Base-by-base conservation (phyloP, 371 early-diverging fungal species). In the Mucor circinelloides region DNA sequence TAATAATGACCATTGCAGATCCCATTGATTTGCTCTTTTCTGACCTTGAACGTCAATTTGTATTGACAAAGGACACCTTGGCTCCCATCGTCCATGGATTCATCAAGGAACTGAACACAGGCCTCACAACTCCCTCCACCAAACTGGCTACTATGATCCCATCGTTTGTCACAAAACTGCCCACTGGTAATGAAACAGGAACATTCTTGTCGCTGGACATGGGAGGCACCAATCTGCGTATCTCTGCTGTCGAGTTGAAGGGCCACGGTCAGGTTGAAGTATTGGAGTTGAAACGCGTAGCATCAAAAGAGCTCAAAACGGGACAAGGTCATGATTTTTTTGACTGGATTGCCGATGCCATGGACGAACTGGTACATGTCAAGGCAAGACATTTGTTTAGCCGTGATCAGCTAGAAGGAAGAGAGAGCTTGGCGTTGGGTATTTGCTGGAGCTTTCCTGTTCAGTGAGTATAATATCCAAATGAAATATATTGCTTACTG, bases 141-240 rank as follows among this genome's bases (percentile, higher is more conserved):
- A 27, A 40, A 48, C 12, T 63, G 9, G 73, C 76, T n/a, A 68
- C 82, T 23, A 81, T 79, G 85, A 85, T 96, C 67, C 96, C 97
- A 13, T 91, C 94, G 9, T 96, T 85, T 80, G 94, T 97, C 46
- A 83, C 85, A 25, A 79, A 86, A n/a, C 79, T 86, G 12, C 96
- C 96, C 10, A 89, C 87, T 10, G 95, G 95, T 28, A 74, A 86
- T 68, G 97, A 97, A 72, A 85, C 75, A 21, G 97, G 96, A 46
- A 81, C 84, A 6, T 95, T 85, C 75, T 82, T 97, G 31, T 95
- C 95, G 8, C 83, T 97, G 54, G 97, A 97, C 76, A 79, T 97
- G 30, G 98, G 97, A 54, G 97, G 97, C 40, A 93, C 95, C 57
- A 94, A 95, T 74, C 82, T 97, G 67, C 89, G 98, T 15, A 93